Evolutionary conservation across 2,329 filamentous ascomycete species (phyloP).

Genomic region (Apiospora pterosperma): DNA sequence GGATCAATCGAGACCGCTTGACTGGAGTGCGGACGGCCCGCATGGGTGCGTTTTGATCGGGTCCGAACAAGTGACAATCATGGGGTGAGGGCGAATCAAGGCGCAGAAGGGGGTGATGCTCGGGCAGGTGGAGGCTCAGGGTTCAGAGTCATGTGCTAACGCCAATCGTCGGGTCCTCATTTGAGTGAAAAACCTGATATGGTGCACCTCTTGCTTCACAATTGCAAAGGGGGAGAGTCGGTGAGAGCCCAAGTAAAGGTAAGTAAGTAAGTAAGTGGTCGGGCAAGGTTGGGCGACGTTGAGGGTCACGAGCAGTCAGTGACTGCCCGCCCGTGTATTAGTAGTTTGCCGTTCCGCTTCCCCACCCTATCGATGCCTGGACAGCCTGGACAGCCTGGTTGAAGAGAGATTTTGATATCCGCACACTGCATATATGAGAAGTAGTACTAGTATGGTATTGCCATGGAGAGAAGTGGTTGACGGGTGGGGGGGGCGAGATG

Average conservation of each 20-base stretch:
- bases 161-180: not conserved
- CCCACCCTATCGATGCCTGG: not conserved
- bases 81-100: not conserved
- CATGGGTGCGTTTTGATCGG: not conserved
- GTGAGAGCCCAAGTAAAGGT: conserved; percentile 1
- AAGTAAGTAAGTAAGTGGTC: no score
- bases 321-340: not conserved
- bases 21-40: not conserved
- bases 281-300: not conserved
- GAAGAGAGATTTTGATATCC: no score
- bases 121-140: not conserved
- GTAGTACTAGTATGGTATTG: no score
- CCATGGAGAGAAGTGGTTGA: no score
- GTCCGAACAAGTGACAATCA: not conserved
- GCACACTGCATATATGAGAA: no score
- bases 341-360: not conserved
- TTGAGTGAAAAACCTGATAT: not conserved
- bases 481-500: no score
- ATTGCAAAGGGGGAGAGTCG: not conserved
- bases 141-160: not conserved
- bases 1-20: not conserved
- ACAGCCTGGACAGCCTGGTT: no score
- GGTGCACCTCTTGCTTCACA: not conserved
- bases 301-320: not conserved
- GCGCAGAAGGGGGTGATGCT: not conserved